phyloP scores from a whole-genome alignment of 2,329 filamentous ascomycete genomes.

The Fusarium sterilihyphosum region DNA sequence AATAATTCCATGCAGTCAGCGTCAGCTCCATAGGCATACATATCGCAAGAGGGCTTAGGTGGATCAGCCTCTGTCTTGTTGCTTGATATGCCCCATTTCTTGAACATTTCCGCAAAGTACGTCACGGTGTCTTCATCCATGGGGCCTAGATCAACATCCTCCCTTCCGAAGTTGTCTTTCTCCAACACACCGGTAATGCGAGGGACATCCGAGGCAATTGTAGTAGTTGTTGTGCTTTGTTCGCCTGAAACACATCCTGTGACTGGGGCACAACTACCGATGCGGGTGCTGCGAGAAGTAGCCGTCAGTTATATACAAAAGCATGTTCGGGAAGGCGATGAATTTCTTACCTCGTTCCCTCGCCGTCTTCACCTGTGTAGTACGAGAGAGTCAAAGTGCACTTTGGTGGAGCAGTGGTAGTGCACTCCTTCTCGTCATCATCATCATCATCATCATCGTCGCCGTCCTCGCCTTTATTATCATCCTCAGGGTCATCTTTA shows the following conservation, averaged over 20 bases:
- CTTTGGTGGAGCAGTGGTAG: background rate
- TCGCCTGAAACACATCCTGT: background rate
- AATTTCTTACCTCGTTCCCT: background rate
- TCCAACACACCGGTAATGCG: background rate
- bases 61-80: background rate
- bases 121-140: background rate
- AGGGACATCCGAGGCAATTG: background rate
- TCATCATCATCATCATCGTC: background rate
- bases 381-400: background rate
- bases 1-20: background rate
- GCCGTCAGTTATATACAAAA: background rate
- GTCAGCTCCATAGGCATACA: background rate
- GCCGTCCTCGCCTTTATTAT: background rate
- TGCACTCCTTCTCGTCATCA: background rate
- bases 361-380: background rate
- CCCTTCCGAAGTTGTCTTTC: background rate
- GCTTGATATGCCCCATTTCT: background rate
- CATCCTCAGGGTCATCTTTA: background rate
- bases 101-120: background rate
- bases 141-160: background rate
- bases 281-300: background rate
- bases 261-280: background rate
- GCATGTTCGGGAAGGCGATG: background rate
- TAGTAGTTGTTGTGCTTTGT: background rate
- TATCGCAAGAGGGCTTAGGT: background rate